Percentiles rank a stretch among this genome's conserved stretches.
These are phyloP conservation scores for Emmonsia crescens DNA, from an alignment of 2,329 filamentous ascomycete species.

Conservation along the genomic window DNA sequence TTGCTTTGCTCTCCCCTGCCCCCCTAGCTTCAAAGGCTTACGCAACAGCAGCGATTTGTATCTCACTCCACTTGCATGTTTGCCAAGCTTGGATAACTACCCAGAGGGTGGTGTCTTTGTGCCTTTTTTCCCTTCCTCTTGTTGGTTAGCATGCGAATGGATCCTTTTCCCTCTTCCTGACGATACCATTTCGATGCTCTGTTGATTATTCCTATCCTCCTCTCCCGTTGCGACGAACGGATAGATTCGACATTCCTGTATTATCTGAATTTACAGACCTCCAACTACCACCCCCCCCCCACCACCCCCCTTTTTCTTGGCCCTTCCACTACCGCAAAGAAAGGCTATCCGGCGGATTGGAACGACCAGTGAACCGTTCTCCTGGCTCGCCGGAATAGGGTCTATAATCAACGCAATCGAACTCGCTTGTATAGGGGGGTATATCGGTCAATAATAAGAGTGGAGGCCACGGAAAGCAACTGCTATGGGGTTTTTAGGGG, in stretches of 20 bases:
- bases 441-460: background rate
- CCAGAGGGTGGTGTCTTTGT: background rate
- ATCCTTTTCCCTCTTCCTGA: constrained; percentile 6
- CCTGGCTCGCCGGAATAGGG: background rate
- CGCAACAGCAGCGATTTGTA: background rate
- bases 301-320: background rate
- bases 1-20: background rate
- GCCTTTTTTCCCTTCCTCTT: constrained; percentile 4
- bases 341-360: background rate
- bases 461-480: constrained; percentile 12
- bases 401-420: background rate
- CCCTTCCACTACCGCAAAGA: background rate
- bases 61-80: background rate
- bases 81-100: constrained; percentile 1
- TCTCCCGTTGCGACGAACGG: background rate
- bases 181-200: background rate
- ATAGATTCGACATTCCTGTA: background rate
- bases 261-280: background rate
- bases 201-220: background rate
- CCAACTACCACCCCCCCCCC: background rate
- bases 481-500: constrained; percentile 88
- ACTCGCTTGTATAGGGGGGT: background rate
- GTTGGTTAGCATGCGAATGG: background rate
- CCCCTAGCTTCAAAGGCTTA: background rate
- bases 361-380: background rate